Conservation (phyloP, 2,329 filamentous ascomycete genomes). For the Ophiostoma quercus region DNA sequence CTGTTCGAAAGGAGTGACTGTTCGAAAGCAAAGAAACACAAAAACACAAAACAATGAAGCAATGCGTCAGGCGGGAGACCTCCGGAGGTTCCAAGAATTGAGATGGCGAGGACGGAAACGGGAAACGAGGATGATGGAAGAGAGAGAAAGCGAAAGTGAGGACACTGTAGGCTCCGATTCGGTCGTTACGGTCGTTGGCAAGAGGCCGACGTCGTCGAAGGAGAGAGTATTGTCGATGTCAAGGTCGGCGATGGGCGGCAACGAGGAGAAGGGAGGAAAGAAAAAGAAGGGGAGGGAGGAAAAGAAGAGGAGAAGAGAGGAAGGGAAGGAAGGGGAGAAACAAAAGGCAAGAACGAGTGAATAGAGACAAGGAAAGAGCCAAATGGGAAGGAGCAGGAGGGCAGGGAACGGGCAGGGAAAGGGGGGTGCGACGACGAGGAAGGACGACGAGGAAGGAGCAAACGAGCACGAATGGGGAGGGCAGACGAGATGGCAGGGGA, state of each 20-base stretch:
- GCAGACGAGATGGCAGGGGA: not conserved
- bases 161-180: slow-evolving; percentile 29
- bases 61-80: slow-evolving; percentile 26
- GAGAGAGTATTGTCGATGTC: slow-evolving; percentile 30
- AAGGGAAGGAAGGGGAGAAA: slow-evolving; percentile 5
- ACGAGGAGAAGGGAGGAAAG: not conserved
- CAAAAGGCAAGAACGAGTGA: slow-evolving; percentile 15
- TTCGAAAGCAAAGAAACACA: slow-evolving; percentile 20
- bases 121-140: slow-evolving; percentile 14
- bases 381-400: not conserved
- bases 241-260: slow-evolving; percentile 29
- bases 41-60: slow-evolving; percentile 24
- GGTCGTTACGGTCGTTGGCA: slow-evolving; percentile 31
- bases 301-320: not conserved
- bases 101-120: slow-evolving; percentile 11
- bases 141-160: slow-evolving; percentile 17
- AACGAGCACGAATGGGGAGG: slow-evolving; percentile 7
- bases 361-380: not conserved
- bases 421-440: slow-evolving; percentile 5
- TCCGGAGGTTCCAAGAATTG: slow-evolving; percentile 29
- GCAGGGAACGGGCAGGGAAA: slow-evolving; percentile 18
- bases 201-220: slow-evolving; percentile 29
- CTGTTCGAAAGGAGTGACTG: slow-evolving; percentile 11
- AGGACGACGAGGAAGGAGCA: slow-evolving; percentile 14
- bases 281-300: slow-evolving; percentile 2